Base-by-base conservation (phyloP, 2,329 filamentous ascomycete species). In the Xylaria sp. region DNA sequence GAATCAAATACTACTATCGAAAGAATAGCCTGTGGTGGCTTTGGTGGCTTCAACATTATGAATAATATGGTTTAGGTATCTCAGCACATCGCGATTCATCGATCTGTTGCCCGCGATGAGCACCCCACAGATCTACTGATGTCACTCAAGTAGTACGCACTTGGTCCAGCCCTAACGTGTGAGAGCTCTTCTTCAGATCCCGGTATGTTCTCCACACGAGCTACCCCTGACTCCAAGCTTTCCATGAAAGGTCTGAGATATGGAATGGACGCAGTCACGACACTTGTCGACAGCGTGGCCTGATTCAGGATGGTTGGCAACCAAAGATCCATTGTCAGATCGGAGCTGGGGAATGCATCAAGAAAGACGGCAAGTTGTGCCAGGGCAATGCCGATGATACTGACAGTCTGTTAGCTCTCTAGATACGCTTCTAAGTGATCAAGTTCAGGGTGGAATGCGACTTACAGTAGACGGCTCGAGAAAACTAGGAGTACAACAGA, bases 181-280 rank as follows among this genome's bases (percentile, higher is more conserved):
- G 68, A 33, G 17, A 71, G 53, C 11, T 67, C 59, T 42, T 68
- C 69, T 59, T 72, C 66, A 3, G 61, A 67, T 17, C 62, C 64
- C 6, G 66, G 59, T 20, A 72, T 20, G 28, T 71, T 63, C 23
- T 71, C 70, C n/a, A 72, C 70, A 10, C 70, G 63, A 17, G 65
- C 62, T 13, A 73, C 54, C 5, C 68, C 70, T 11, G 70, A 66
- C 44, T 73, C 67, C 20, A 73, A 33, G 53, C 71, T 73, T 46
- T 73, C 71, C 70, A 73, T 70, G 40, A 73, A 70, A 10, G 67
- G 70, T 38, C 61, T 59, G 0, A 73, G 65, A 49, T 73, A 73
- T 6, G 71, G 71, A 3, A 59, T 54, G 40, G 70, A 73, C 2
- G 71, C 69, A 10, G 71, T 72, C 9, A 72, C 64, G 1, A 73